phyloP scores from a whole-genome alignment of 306 rosid species.

The Clitoria ternatea region DNA sequence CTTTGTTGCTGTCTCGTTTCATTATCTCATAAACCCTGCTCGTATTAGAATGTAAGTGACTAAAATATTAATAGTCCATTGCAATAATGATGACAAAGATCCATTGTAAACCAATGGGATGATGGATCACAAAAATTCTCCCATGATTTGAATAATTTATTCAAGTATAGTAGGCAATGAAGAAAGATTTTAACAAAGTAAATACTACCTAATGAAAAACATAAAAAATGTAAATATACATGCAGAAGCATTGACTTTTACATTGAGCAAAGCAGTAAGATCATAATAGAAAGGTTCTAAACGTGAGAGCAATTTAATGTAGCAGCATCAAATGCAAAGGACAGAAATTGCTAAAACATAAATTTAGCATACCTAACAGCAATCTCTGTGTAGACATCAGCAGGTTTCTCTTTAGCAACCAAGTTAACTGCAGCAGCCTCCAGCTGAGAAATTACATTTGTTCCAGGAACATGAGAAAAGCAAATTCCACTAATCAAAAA shows the following conservation, averaged over 20 bases:
- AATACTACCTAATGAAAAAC: neutral
- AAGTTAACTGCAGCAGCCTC: slow-evolving; percentile 94
- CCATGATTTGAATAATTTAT: neutral
- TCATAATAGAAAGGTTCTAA: neutral
- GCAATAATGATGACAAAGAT: slow-evolving; percentile 5
- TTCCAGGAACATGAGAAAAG: slow-evolving; percentile 25
- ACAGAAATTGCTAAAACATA: neutral
- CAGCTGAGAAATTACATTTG: slow-evolving; percentile 41
- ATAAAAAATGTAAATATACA: slow-evolving; percentile 8
- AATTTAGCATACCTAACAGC: slow-evolving; percentile 54
- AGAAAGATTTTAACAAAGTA: neutral
- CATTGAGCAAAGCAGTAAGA: neutral
- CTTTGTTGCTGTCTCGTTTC: slow-evolving; percentile 66
- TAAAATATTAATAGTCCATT: neutral
- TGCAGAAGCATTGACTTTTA: neutral
- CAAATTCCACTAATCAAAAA: slow-evolving; percentile 12
- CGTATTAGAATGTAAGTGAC: slow-evolving; percentile 11
- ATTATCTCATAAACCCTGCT: slow-evolving; percentile 74
- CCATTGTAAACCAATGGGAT: neutral
- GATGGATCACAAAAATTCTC: neutral
- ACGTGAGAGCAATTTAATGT: neutral
- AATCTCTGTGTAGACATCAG: slow-evolving; percentile 87
- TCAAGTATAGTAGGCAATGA: neutral
- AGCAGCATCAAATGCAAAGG: neutral
- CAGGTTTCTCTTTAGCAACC: slow-evolving; percentile 70